These are phyloP conservation scores for Pseudocercospora macadamiae DNA, from an alignment of 2,329 filamentous ascomycete species.

Conservation along the genomic window DNA sequence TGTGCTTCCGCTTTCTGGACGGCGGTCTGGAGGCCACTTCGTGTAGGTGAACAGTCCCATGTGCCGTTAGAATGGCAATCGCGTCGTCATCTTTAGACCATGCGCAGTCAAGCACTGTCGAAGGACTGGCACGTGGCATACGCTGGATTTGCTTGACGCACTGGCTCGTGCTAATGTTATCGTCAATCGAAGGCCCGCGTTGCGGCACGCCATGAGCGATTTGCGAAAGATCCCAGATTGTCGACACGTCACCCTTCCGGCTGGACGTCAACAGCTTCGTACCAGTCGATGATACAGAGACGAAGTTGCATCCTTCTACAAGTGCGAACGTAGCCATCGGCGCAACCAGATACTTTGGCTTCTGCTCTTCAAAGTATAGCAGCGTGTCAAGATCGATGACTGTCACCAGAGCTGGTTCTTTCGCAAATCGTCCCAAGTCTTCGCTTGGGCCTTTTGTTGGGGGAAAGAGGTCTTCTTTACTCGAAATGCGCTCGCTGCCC, in stretches of 20 bases:
- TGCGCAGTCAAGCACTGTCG: slow-evolving; percentile 84
- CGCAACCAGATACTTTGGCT: slow-evolving; percentile 55
- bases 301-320: slow-evolving; percentile 75
- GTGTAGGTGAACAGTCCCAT: slow-evolving; percentile 92
- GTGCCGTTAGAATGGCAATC: slow-evolving; percentile 86
- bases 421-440: slow-evolving; percentile 55
- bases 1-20: slow-evolving; percentile 32
- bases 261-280: slow-evolving; percentile 77
- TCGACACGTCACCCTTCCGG: slow-evolving; percentile 80
- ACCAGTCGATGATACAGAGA: slow-evolving; percentile 76
- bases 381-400: slow-evolving; percentile 71
- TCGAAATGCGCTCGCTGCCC: slow-evolving; percentile 22
- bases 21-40: slow-evolving; percentile 67
- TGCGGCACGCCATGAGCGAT: slow-evolving; percentile 48
- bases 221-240: slow-evolving; percentile 77
- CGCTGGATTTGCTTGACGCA: slow-evolving; percentile 80
- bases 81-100: slow-evolving; percentile 86
- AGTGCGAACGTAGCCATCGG: slow-evolving; percentile 72
- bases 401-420: slow-evolving; percentile 73
- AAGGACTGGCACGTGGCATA: slow-evolving; percentile 88
- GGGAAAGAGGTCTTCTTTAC: slow-evolving; percentile 57
- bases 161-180: slow-evolving; percentile 39
- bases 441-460: slow-evolving; percentile 71
- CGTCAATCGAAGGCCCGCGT: slow-evolving; percentile 12
- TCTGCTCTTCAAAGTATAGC: slow-evolving; percentile 50